Percentiles rank a stretch among this genome's conserved stretches.
Conservation (phyloP, 345 rosid species). For the Geranium rotundifolium region DNA sequence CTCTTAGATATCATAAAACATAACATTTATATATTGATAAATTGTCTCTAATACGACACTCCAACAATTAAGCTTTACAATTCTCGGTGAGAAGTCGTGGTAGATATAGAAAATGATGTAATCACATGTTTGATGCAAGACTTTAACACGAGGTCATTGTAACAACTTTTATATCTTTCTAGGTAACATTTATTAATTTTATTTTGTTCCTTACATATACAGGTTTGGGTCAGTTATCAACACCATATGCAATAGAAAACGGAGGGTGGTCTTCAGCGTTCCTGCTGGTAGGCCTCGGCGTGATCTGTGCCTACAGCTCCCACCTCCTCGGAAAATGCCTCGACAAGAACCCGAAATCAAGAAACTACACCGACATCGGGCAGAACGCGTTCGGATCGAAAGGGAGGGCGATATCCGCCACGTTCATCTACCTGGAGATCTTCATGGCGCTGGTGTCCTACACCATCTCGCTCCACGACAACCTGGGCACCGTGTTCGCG, state of each 20-base stretch:
- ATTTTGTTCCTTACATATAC: too few relatives aligned
- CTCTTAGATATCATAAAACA: too few relatives aligned
- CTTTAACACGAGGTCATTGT: too few relatives aligned
- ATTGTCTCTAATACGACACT: too few relatives aligned
- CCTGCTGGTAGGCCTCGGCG: conserved; percentile 42
- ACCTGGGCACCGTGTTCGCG: conserved; percentile 35
- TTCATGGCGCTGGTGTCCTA: conserved; percentile 77
- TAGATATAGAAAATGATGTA: too few relatives aligned
- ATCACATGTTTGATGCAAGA: too few relatives aligned
- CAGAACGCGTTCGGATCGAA: conserved; percentile 41
- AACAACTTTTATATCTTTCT: too few relatives aligned
- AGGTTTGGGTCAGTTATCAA: conserved; percentile 77
- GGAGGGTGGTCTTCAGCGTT: conserved; percentile 65
- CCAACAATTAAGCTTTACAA: too few relatives aligned
- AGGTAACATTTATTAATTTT: too few relatives aligned
- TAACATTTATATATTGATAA: too few relatives aligned
- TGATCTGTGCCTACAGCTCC: conserved; percentile 44
- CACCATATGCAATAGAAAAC: conserved; percentile 56
- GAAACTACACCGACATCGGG: conserved; percentile 58
- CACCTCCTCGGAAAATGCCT: conserved; percentile 63
- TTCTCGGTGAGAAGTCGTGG: too few relatives aligned
- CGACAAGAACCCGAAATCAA: conserved; percentile 41
- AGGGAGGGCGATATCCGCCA: conserved; percentile 38
- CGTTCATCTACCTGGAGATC: conserved; percentile 48
- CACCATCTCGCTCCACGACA: conserved; percentile 81